Evolutionary conservation across 108 stramenopile species (phyloP), one percentile per base, ranked within the genome.

Genomic region (Craspedostauros australis): DNA sequence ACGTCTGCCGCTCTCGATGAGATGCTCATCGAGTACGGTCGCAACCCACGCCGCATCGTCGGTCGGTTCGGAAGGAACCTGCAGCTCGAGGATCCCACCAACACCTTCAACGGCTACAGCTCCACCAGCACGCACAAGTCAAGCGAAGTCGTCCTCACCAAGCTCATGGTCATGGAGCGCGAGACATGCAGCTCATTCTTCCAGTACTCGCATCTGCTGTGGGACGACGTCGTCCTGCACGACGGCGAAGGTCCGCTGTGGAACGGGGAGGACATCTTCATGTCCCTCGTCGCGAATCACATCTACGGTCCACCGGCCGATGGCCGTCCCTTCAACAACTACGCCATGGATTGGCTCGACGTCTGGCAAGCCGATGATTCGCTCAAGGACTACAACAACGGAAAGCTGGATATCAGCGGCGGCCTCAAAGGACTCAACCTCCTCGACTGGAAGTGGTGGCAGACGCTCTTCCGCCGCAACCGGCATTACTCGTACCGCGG

Each of bases 261-360:
- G 72, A 73, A 73, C 37, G 72, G 66, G 8, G 72, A 73, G 46
- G 72, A 73, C 32, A 73, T 73, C 28, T 73, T 73, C 55, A 63
- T 73, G 66, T 57, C 54, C 7, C 49, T 73, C 18, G 62, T 63
- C 26, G 65, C 72, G 24, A 73, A 73, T 50, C 72, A 73, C 33
- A 66, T 68, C 12, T 73, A 73, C 34, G 32, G 40, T 25, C 30
- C 46, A 18, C 30, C 41, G 5, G 20, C 15, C 21, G 16, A 55
- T 4, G 33, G 52, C 14, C 25, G 25, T 14, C 32, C 15, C 6
- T 55, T 48, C 20, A 47, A 49, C 38, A 72, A 72, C 44, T 72
- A 61, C 20, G 70, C 70, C 3, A 57, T 72, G 52, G 49, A 52
- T 22, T 66, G 65, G 65, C 31, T 72, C 29, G 53, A 60, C 62